phyloP scores from a whole-genome alignment of 805 yeast species.

The Starmerella asiatica region DNA sequence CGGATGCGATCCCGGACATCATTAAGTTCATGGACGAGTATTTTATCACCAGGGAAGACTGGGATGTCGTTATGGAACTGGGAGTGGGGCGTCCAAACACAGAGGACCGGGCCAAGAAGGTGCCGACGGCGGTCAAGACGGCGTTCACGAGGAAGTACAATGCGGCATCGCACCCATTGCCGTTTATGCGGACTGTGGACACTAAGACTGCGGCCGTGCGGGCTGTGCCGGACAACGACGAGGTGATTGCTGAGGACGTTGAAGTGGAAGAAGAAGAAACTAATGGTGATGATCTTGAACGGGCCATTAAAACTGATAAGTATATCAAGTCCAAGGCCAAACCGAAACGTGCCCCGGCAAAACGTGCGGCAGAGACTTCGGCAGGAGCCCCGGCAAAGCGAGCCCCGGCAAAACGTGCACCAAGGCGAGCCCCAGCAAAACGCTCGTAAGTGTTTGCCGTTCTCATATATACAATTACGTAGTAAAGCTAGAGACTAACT shows the following conservation, averaged over 20 bases:
- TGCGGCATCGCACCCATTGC: slow-evolving; percentile 62
- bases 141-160: slow-evolving; percentile 83
- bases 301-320: slow-evolving; percentile 27
- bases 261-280: slow-evolving; percentile 24
- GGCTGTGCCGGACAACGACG: slow-evolving; percentile 43
- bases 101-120: slow-evolving; percentile 40
- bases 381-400: background rate
- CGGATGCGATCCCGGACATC: slow-evolving; percentile 51
- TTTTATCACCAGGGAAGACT: slow-evolving; percentile 77
- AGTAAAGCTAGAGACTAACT: too few species aligned
- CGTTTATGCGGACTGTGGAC: slow-evolving; percentile 46
- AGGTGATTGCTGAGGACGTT: slow-evolving; percentile 48
- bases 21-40: slow-evolving; percentile 71
- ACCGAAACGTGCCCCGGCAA: slow-evolving; percentile 9
- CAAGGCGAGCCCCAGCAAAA: too few species aligned
- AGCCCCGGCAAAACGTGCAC: too few species aligned
- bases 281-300: slow-evolving; percentile 23
- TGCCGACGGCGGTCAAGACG: slow-evolving; percentile 66
- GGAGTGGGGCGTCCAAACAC: slow-evolving; percentile 47
- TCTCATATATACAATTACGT: too few species aligned
- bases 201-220: slow-evolving; percentile 29
- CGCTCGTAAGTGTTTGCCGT: too few species aligned
- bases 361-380: slow-evolving; percentile 3
- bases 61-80: slow-evolving; percentile 77
- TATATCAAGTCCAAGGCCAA: slow-evolving; percentile 20